phyloP scores from a whole-genome alignment of 2,329 filamentous ascomycete genomes.

The Scorias spongiosa region DNA sequence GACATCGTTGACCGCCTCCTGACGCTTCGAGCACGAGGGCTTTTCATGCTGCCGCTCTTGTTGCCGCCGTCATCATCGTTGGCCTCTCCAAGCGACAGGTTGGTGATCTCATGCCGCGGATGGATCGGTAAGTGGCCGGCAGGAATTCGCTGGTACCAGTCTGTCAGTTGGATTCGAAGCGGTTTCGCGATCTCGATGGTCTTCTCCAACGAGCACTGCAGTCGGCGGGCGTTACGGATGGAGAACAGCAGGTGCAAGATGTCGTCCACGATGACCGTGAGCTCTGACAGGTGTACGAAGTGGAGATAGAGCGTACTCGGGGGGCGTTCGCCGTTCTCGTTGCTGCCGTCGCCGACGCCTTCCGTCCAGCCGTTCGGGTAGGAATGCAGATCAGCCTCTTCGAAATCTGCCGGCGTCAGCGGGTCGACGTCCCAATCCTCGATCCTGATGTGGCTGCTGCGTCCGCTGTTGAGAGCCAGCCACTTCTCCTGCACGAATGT shows the following conservation, averaged over 20 bases:
- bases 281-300: conserved; percentile 37
- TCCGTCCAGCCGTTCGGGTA: conserved; percentile 6
- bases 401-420: conserved; percentile 31
- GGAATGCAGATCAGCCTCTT: conserved; percentile 9
- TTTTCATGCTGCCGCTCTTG: neutral
- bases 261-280: conserved; percentile 38
- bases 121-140: conserved; percentile 11
- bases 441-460: conserved; percentile 39
- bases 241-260: conserved; percentile 29
- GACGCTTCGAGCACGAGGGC: neutral
- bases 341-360: conserved; percentile 1
- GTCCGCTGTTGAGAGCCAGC: conserved; percentile 42
- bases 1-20: conserved; percentile 1
- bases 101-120: neutral
- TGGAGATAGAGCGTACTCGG: conserved; percentile 14
- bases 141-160: conserved; percentile 35
- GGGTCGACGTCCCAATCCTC: conserved; percentile 41
- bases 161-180: conserved; percentile 32
- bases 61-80: neutral
- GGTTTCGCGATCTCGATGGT: conserved; percentile 35
- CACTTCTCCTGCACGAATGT: conserved; percentile 52
- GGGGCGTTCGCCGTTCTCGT: neutral
- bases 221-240: conserved; percentile 17
- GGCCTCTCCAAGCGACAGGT: neutral
- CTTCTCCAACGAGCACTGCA: conserved; percentile 29